Percentiles rank a stretch among this genome's conserved stretches.
phyloP scores from a whole-genome alignment of 441 rosid genomes.

The Metrosideros polymorpha region DNA sequence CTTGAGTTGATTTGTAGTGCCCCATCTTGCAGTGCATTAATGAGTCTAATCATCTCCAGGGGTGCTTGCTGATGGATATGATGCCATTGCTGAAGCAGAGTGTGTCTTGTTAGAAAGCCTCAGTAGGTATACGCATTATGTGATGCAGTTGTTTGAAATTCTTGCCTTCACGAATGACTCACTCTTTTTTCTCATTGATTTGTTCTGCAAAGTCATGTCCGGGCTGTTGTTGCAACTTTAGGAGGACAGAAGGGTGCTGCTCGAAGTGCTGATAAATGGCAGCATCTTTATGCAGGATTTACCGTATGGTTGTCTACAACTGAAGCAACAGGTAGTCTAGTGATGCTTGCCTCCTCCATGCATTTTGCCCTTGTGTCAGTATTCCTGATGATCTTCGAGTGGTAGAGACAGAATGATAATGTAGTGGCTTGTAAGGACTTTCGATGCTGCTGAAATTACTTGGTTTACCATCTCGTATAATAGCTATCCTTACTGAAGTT shows the following conservation, averaged over 20 bases:
- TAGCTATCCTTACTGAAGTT: not conserved
- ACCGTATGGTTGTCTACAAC: conserved; percentile 84
- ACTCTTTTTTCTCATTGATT: conserved; percentile 1
- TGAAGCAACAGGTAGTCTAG: conserved; percentile 49
- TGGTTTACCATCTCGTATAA: not conserved
- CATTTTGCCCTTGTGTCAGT: not conserved
- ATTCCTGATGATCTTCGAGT: not conserved
- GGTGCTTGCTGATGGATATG: conserved; percentile 59
- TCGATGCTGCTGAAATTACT: not conserved
- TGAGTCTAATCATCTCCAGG: conserved; percentile 37
- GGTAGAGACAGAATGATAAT: not conserved
- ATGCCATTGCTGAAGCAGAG: conserved; percentile 69
- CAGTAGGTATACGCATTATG: conserved; percentile 43
- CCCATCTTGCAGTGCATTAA: conserved; percentile 17
- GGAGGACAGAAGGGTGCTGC: conserved; percentile 85
- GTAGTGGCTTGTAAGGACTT: not conserved
- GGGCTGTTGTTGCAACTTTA: conserved; percentile 77
- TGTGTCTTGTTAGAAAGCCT: conserved; percentile 61
- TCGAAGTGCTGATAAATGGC: conserved; percentile 52
- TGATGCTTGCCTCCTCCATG: not conserved
- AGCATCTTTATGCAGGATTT: conserved; percentile 79
- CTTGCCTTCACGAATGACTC: not conserved
- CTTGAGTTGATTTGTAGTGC: not conserved
- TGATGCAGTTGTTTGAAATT: not conserved
- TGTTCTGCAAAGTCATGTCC: conserved; percentile 60